These are phyloP conservation scores for Hypoxylon cercidicola DNA, from an alignment of 495 filamentous ascomycete species.

Conservation along the genomic window DNA sequence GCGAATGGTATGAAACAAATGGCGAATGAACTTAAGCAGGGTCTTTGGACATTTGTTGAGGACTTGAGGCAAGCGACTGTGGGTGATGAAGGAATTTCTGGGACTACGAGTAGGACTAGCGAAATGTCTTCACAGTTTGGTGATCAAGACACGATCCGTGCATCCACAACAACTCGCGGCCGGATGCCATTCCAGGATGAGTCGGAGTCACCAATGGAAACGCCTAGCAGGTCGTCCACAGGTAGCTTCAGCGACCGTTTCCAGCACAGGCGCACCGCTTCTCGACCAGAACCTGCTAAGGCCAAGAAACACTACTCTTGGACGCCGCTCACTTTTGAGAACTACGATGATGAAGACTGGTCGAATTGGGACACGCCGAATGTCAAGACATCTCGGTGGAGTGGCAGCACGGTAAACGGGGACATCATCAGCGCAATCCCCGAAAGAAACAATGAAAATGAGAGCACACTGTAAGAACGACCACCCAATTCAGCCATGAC, in stretches of 20 bases:
- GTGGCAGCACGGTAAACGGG: slow-evolving; percentile 58
- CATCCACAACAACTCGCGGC: slow-evolving; percentile 39
- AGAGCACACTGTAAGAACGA: slow-evolving; percentile 55
- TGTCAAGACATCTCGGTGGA: slow-evolving; percentile 58
- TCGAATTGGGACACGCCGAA: slow-evolving; percentile 74
- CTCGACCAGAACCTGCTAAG: slow-evolving; percentile 38
- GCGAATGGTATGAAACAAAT: slow-evolving; percentile 74
- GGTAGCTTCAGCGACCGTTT: slow-evolving; percentile 40
- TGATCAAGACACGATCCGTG: slow-evolving; percentile 54
- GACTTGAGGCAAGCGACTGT: slow-evolving; percentile 95
- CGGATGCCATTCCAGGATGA: slow-evolving; percentile 40
- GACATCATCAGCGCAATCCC: slow-evolving; percentile 54
- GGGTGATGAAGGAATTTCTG: slow-evolving; percentile 82
- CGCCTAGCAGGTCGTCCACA: slow-evolving; percentile 35
- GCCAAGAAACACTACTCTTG: slow-evolving; percentile 57
- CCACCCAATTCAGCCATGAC: slow-evolving; percentile 17
- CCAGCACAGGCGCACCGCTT: slow-evolving; percentile 40
- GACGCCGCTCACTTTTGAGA: slow-evolving; percentile 59
- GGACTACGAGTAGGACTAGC: slow-evolving; percentile 48
- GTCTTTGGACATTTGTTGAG: slow-evolving; percentile 96
- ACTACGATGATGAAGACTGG: slow-evolving; percentile 75
- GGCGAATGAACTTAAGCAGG: slow-evolving; percentile 87
- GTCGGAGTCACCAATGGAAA: slow-evolving; percentile 29
- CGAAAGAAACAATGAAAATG: slow-evolving; percentile 52
- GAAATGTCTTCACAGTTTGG: slow-evolving; percentile 40